These are phyloP conservation scores for Calonectria pseudoreteaudii DNA, from an alignment of 2,329 filamentous ascomycete species.

Conservation along the genomic window DNA sequence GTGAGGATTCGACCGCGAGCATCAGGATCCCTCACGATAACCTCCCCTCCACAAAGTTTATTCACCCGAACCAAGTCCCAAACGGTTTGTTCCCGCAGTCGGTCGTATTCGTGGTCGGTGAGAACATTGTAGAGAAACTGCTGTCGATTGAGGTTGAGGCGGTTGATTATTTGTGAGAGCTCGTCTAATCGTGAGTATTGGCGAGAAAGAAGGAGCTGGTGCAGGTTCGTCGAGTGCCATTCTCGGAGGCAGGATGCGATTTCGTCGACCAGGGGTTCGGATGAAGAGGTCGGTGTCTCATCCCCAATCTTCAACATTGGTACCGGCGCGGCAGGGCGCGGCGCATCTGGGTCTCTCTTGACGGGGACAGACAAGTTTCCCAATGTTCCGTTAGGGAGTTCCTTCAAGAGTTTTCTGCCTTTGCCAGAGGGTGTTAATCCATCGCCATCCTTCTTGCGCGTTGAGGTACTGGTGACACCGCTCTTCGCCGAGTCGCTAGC, in stretches of 20 bases:
- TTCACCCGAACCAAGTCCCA: conserved; percentile 97
- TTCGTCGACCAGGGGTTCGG: conserved; percentile 95
- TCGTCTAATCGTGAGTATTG: conserved; percentile 86
- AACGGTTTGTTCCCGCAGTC: conserved; percentile 87
- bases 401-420: conserved; percentile 47
- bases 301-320: conserved; percentile 98
- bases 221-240: conserved; percentile 98
- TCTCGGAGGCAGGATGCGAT: conserved; percentile 96
- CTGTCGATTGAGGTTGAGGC: conserved; percentile 86
- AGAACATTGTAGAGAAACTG: conserved; percentile 95
- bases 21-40: conserved; percentile 91
- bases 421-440: conserved; percentile 37
- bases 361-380: conserved; percentile 60
- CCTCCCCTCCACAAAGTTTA: conserved; percentile 91
- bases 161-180: conserved; percentile 82
- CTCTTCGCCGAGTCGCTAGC: conserved; percentile 66
- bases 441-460: conserved; percentile 51
- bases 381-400: conserved; percentile 54
- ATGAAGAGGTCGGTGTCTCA: conserved; percentile 89
- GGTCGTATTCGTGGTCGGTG: conserved; percentile 84
- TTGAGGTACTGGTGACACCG: conserved; percentile 56
- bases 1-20: conserved; percentile 88
- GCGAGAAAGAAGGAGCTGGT: conserved; percentile 86
- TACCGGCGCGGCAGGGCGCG: conserved; percentile 89
- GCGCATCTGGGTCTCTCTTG: conserved; percentile 73